Evolutionary conservation across 371 early-diverging fungal genomes (phyloP), one percentile per base, ranked within the genome.

Genomic region (Rhizopus microsporus): DNA sequence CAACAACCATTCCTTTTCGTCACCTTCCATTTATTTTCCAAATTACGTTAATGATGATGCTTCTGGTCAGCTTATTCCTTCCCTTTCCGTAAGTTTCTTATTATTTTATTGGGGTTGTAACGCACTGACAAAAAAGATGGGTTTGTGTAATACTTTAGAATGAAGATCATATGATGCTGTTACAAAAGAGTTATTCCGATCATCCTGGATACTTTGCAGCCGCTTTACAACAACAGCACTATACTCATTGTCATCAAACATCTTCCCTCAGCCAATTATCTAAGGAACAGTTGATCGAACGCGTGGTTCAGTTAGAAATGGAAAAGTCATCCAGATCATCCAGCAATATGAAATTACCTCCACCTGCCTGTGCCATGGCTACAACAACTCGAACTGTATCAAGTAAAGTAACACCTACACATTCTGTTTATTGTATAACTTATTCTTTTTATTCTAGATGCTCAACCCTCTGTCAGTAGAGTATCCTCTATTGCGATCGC

Each of bases 201-300:
- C 35, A 49, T 10, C 34, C 34, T 23, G 7, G 30, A 48, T 13
- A 17, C 31, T 48, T 48, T 23, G 23, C 43, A 43, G 15, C n/a
- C 43, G 15, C 10, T 43, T 43, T n/a, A 15, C 43, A n/a, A 3
- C 43, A 43, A n/a, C 43, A 16, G n/a, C 23, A 23, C 23, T 23
- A 23, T 23, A 2, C 23, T 23, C 23, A 23, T 23, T 23, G 15
- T 43, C 43, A 43, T 7, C 43, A 45, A 15, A 45, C 12, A 23
- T 0, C 29, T 8, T 45, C 45, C 29, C 45, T 61, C 40, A 50
- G 56, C 16, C 59, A 63, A 13, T 54, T 74, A 52, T 68, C 74
- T 13, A 68, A 73, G 32, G 66, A 65, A 37, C 63, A 75, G 54
- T 57, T 75, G 23, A 75, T 75, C 53, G 62, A 70, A 61, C 70